Evolutionary conservation across 352 stramenopile species (phyloP).

Genomic region (Pythium insidiosum): DNA sequence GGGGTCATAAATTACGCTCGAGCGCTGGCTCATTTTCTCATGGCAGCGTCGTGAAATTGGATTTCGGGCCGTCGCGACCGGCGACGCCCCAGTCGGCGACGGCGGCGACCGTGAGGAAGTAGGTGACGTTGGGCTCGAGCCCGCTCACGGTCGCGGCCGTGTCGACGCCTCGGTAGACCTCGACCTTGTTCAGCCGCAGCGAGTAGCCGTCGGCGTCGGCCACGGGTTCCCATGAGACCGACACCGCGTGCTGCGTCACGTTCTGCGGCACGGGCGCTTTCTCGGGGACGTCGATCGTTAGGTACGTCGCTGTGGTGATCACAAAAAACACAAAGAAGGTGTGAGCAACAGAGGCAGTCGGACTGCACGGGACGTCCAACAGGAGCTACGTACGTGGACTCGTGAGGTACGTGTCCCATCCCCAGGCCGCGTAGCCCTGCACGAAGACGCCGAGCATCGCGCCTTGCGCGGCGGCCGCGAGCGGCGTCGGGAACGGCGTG

Average conservation of each 20-base stretch:
- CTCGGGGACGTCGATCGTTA: conserved; percentile 35
- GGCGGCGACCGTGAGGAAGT: conserved; percentile 63
- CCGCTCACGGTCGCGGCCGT: conserved; percentile 26
- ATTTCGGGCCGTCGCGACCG: conserved; percentile 33
- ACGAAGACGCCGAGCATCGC: conserved; percentile 49
- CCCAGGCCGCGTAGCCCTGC: conserved; percentile 70
- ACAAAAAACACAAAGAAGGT: background rate
- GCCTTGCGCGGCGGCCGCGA: conserved; percentile 48
- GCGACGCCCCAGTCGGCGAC: conserved; percentile 56
- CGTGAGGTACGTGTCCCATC: conserved; percentile 62
- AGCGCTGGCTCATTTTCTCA: too few species aligned
- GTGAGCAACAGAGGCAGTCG: too few species aligned
- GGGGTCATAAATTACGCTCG: too few species aligned
- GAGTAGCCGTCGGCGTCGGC: conserved; percentile 56
- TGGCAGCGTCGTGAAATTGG: conserved; percentile 61
- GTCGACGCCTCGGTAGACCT: conserved; percentile 54
- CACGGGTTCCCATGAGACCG: conserved; percentile 41
- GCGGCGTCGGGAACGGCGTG: conserved; percentile 49
- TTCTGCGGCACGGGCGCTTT: conserved; percentile 24
- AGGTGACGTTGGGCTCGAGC: conserved; percentile 58
- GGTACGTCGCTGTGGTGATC: conserved; percentile 42
- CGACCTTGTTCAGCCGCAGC: conserved; percentile 62
- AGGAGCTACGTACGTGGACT: conserved; percentile 35
- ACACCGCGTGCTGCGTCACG: conserved; percentile 27
- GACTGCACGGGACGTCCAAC: too few species aligned